Percentiles rank a stretch among this genome's conserved stretches.
Conservation (phyloP, 805 yeast species). For the Saccharomycopsis microspora region DNA sequence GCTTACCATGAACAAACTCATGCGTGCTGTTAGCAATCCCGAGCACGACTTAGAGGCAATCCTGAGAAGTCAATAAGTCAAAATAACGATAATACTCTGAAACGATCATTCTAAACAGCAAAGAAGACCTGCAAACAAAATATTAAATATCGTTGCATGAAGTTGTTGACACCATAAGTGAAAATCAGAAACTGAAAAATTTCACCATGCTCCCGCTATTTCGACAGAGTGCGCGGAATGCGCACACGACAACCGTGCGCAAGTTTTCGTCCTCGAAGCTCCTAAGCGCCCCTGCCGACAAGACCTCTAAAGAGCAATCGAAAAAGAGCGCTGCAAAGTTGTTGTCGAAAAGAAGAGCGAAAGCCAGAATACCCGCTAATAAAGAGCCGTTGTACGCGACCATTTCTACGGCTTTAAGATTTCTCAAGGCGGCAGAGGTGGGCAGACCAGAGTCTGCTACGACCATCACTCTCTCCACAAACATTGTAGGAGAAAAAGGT, state of each 20-base stretch:
- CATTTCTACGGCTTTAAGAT: conserved; percentile 61
- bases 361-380: conserved; percentile 34
- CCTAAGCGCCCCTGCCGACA: conserved; percentile 5
- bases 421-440: conserved; percentile 80
- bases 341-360: conserved; percentile 21
- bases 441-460: conserved; percentile 70
- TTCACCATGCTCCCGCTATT: too few relatives aligned
- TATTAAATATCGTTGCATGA: too few relatives aligned
- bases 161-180: background rate
- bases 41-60: too few relatives aligned
- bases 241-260: background rate
- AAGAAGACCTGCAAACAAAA: too few relatives aligned
- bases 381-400: conserved; percentile 56
- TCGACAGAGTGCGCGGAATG: too few relatives aligned
- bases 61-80: too few relatives aligned
- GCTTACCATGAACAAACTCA: too few relatives aligned
- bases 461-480: conserved; percentile 54
- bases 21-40: too few relatives aligned
- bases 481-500: conserved; percentile 65
- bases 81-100: too few relatives aligned
- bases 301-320: conserved; percentile 21
- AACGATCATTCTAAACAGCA: too few relatives aligned
- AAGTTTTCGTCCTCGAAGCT: conserved; percentile 1
- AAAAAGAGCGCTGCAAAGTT: conserved; percentile 23
- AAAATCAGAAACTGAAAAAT: too few relatives aligned